Conservation (phyloP, 108 stramenopile genomes). For the Skeletonema grethae region DNA sequence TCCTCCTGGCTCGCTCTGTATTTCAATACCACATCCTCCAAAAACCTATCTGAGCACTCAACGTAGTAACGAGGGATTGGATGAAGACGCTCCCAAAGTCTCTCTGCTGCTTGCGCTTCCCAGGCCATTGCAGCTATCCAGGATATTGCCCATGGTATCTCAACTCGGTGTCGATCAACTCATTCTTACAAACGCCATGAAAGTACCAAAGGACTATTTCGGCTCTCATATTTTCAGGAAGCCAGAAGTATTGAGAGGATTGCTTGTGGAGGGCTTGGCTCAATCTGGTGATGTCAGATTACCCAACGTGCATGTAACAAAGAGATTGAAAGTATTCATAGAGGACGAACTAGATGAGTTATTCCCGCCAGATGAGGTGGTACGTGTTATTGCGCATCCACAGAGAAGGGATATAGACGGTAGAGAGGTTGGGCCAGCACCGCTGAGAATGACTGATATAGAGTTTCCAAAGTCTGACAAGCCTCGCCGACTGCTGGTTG, state of each 20-base stretch:
- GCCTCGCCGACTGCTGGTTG: slow-evolving; percentile 62
- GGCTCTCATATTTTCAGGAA: slow-evolving; percentile 88
- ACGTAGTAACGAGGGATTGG: slow-evolving; percentile 16
- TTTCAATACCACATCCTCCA: slow-evolving; percentile 51
- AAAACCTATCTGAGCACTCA: slow-evolving; percentile 15
- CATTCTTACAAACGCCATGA: slow-evolving; percentile 64
- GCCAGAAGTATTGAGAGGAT: slow-evolving; percentile 57
- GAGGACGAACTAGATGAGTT: slow-evolving; percentile 62
- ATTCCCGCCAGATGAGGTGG: slow-evolving; percentile 67
- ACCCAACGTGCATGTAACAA: slow-evolving; percentile 56
- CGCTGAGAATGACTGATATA: slow-evolving; percentile 60
- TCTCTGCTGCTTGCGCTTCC: slow-evolving; percentile 90
- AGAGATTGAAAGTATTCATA: slow-evolving; percentile 53
- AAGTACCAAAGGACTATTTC: slow-evolving; percentile 93
- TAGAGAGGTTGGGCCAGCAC: not conserved
- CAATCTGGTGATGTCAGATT: slow-evolving; percentile 77
- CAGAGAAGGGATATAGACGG: slow-evolving; percentile 41
- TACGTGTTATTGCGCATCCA: slow-evolving; percentile 83
- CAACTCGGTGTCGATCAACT: slow-evolving; percentile 87
- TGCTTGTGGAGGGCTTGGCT: slow-evolving; percentile 79
- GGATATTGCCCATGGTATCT: slow-evolving; percentile 89
- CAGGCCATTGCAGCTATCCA: slow-evolving; percentile 81
- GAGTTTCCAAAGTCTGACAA: slow-evolving; percentile 52
- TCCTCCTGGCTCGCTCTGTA: slow-evolving; percentile 69
- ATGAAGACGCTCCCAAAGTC: slow-evolving; percentile 34